Evolutionary conservation across 345 rosid genomes (phyloP).

Genomic region (Populus pruinosa): DNA sequence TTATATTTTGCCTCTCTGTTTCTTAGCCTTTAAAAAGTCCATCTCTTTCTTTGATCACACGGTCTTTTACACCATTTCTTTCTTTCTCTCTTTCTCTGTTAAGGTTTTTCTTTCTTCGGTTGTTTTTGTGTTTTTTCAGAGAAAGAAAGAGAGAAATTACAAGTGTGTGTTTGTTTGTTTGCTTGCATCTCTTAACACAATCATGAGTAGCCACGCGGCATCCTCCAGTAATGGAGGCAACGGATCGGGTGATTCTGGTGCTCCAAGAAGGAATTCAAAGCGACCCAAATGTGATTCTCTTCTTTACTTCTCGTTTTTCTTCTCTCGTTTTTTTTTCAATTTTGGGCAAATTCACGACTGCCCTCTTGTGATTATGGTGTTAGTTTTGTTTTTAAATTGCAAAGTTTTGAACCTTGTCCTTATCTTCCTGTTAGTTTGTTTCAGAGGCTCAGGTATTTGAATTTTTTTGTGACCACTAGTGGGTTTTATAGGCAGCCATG

Average conservation of each 20-base stretch:
- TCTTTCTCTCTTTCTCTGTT: too few relatives aligned
- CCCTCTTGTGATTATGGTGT: neutral
- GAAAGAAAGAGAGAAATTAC: neutral
- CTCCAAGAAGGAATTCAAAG: constrained; percentile 71
- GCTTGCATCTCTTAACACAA: neutral
- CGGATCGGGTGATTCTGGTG: constrained; percentile 81
- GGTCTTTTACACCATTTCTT: neutral
- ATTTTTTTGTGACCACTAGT: neutral
- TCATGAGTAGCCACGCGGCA: constrained; percentile 40
- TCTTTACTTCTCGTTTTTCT: neutral
- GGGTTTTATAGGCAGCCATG: neutral
- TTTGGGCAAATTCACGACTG: neutral
- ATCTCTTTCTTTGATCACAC: neutral
- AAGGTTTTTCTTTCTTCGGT: neutral
- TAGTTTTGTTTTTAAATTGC: neutral
- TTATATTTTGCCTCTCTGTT: neutral
- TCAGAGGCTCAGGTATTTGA: neutral
- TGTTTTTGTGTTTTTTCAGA: neutral
- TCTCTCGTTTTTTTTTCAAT: neutral
- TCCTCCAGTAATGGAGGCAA: constrained; percentile 61
- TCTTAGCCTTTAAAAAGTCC: neutral
- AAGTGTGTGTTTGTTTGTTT: neutral
- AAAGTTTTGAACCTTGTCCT: neutral
- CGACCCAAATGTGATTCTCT: constrained; percentile 79
- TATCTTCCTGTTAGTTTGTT: neutral